These are phyloP conservation scores for Coemansia aciculifera DNA, from an alignment of 192 early-diverging fungal genomes.

Conservation along the genomic window DNA sequence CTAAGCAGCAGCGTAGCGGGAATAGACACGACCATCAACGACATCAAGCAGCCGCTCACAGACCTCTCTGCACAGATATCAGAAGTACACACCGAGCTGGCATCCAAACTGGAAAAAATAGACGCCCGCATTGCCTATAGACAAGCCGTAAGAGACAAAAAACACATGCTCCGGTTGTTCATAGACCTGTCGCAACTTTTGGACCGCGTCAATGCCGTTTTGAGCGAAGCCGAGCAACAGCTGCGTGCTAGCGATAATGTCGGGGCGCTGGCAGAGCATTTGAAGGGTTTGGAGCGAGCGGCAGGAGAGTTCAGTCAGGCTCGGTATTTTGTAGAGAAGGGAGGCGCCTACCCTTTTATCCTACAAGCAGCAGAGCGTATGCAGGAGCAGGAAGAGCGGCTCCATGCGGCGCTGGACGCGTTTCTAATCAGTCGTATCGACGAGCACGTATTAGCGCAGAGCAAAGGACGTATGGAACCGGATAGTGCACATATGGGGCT, in stretches of 20 bases:
- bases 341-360: conserved; percentile 24
- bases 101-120: conserved; percentile 20
- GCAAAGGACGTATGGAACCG: not conserved
- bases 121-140: conserved; percentile 35
- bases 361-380: conserved; percentile 19
- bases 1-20: conserved; percentile 41
- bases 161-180: conserved; percentile 35
- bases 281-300: conserved; percentile 42
- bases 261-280: conserved; percentile 13
- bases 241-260: not conserved
- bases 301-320: conserved; percentile 41
- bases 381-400: conserved; percentile 11
- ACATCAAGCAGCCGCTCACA: conserved; percentile 16
- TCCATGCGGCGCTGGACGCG: conserved; percentile 22
- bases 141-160: conserved; percentile 31
- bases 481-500: not conserved
- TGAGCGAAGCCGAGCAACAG: conserved; percentile 18
- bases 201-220: conserved; percentile 20
- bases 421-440: conserved; percentile 14
- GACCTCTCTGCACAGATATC: conserved; percentile 11
- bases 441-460: not conserved
- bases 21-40: conserved; percentile 22
- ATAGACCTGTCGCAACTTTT: conserved; percentile 39
- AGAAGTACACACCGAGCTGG: conserved; percentile 9
- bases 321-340: conserved; percentile 35